A percentile compares a stretch with the other conserved stretches of the same genome.
Conservation (phyloP, 306 rosid genomes). For the Trifolium dubium region DNA sequence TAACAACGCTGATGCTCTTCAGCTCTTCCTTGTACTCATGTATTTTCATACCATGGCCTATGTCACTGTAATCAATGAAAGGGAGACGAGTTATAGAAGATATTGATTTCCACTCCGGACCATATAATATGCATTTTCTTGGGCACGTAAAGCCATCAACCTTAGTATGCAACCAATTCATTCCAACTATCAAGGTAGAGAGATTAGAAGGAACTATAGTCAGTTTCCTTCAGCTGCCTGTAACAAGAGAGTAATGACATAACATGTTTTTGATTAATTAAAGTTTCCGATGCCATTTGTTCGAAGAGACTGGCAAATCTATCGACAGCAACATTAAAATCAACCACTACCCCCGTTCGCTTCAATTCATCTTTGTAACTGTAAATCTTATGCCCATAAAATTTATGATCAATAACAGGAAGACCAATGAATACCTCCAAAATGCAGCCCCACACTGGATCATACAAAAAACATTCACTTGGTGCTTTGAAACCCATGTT, state of each 20-base stretch:
- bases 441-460: constrained; percentile 66
- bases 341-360: constrained; percentile 57
- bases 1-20: constrained; percentile 59
- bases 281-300: constrained; percentile 38
- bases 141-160: constrained; percentile 52
- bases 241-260: constrained; percentile 57
- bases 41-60: constrained; percentile 49
- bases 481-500: constrained; percentile 61
- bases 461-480: constrained; percentile 50
- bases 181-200: constrained; percentile 11
- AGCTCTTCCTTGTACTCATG: constrained; percentile 58
- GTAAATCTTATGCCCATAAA: constrained; percentile 47
- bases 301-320: constrained; percentile 47
- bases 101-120: constrained; percentile 67
- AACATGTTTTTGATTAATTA: constrained; percentile 48
- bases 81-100: constrained; percentile 65
- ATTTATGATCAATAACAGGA: constrained; percentile 55
- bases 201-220: constrained; percentile 35
- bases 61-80: constrained; percentile 63
- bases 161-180: constrained; percentile 65
- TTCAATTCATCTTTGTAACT: constrained; percentile 46
- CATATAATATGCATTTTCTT: constrained; percentile 58
- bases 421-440: constrained; percentile 57
- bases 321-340: constrained; percentile 54
- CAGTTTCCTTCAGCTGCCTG: constrained; percentile 39